These are phyloP conservation scores for Lasiosphaeriaceae sp. DNA, from an alignment of 495 filamentous ascomycete species.

Conservation along the genomic window DNA sequence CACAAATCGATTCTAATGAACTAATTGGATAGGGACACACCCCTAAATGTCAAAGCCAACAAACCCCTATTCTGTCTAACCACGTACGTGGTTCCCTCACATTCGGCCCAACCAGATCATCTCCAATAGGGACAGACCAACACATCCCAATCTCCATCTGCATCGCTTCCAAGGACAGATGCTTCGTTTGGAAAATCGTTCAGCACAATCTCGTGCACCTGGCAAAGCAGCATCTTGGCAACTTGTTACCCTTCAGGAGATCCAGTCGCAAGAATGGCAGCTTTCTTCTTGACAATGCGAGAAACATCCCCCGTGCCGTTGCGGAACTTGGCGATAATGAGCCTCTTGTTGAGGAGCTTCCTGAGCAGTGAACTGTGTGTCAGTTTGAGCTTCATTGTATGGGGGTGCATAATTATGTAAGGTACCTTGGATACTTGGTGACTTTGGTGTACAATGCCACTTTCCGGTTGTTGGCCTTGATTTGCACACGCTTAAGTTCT, in stretches of 20 bases:
- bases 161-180: not conserved
- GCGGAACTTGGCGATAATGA: not conserved
- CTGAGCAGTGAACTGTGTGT: not conserved
- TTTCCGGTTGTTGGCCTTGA: too few relatives aligned
- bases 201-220: not conserved
- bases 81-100: too few relatives aligned
- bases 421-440: not conserved
- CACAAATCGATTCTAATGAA: too few relatives aligned
- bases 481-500: too few relatives aligned
- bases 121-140: constrained; percentile 1
- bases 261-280: not conserved
- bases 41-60: too few relatives aligned
- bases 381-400: too few relatives aligned
- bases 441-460: too few relatives aligned
- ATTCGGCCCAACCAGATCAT: too few relatives aligned
- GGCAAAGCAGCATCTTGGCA: not conserved
- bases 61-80: too few relatives aligned
- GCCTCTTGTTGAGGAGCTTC: not conserved
- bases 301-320: not conserved
- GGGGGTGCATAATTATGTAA: too few relatives aligned
- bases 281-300: not conserved
- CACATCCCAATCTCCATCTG: not conserved
- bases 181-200: not conserved
- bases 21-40: too few relatives aligned
- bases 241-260: not conserved